A percentile compares a stretch with the other conserved stretches of the same genome.
Evolutionary conservation across 208 protist species (phyloP).

Genomic region (Trypanosomatidae sp.): DNA sequence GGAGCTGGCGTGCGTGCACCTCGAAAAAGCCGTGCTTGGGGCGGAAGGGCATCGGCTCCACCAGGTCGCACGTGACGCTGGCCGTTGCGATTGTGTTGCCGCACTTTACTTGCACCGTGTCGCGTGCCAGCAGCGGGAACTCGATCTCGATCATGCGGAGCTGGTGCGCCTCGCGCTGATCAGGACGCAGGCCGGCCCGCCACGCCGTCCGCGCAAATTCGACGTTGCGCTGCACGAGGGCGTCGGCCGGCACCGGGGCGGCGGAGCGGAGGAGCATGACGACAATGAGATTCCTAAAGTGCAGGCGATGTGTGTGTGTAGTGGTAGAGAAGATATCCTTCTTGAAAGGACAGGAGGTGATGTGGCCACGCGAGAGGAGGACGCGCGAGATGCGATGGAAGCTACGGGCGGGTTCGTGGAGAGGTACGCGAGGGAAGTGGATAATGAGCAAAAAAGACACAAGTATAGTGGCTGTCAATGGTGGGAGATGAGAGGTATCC

Average conservation of each 20-base stretch:
- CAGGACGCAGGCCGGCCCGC: constrained; percentile 64
- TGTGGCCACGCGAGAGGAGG: too few relatives aligned
- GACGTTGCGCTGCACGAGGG: constrained; percentile 60
- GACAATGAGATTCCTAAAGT: too few relatives aligned
- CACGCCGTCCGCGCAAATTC: constrained; percentile 67
- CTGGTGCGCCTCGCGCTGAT: constrained; percentile 72
- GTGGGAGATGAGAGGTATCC: too few relatives aligned
- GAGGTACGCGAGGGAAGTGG: too few relatives aligned
- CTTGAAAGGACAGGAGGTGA: too few relatives aligned
- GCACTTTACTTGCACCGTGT: constrained; percentile 79
- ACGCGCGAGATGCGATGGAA: too few relatives aligned
- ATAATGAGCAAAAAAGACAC: too few relatives aligned
- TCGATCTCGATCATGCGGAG: constrained; percentile 65
- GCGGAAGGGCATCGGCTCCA: constrained; percentile 91
- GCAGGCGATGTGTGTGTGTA: not conserved
- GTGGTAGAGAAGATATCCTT: too few relatives aligned
- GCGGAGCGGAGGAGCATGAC: constrained; percentile 50
- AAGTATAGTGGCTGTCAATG: too few relatives aligned
- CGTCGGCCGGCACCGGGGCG: constrained; percentile 45
- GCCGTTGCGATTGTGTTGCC: constrained; percentile 90
- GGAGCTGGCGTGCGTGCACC: constrained; percentile 86
- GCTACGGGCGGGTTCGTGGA: too few relatives aligned
- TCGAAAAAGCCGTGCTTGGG: constrained; percentile 96
- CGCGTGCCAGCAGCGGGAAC: constrained; percentile 65
- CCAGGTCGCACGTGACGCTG: constrained; percentile 81